phyloP scores from a whole-genome alignment of 768 basidiomycete species.

The Cyclocybe cylindracea region DNA sequence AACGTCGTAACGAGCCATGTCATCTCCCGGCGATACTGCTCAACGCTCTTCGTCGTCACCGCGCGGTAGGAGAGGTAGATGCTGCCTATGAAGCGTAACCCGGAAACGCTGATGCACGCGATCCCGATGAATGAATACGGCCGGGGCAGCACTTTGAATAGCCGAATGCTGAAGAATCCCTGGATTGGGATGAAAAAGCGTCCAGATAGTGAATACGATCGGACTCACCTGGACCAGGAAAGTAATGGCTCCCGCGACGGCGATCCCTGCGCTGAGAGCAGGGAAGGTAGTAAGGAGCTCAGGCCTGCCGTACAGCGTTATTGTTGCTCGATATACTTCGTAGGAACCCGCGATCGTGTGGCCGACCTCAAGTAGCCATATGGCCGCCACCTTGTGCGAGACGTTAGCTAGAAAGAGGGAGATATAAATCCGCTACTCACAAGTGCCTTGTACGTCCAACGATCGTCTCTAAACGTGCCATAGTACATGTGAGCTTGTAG shows the following conservation, averaged over 20 bases:
- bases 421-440: constrained; percentile 6
- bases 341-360: constrained; percentile 28
- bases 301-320: constrained; percentile 23
- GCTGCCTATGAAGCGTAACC: constrained; percentile 27
- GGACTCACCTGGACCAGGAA: constrained; percentile 27
- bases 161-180: constrained; percentile 33
- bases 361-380: constrained; percentile 24
- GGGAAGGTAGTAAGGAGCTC: constrained; percentile 21
- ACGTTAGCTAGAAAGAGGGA: not conserved
- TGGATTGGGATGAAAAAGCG: constrained; percentile 3
- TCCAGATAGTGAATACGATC: not conserved
- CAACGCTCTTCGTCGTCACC: constrained; percentile 18
- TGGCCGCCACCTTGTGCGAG: constrained; percentile 2
- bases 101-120: constrained; percentile 23
- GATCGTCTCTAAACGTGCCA: constrained; percentile 21
- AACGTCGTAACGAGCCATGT: constrained; percentile 33
- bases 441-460: constrained; percentile 19
- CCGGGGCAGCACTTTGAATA: constrained; percentile 27
- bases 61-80: constrained; percentile 25
- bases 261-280: constrained; percentile 18
- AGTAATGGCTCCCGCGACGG: constrained; percentile 30
- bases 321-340: constrained; percentile 31
- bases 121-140: constrained; percentile 26
- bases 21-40: constrained; percentile 20
- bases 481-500: constrained; percentile 25